A percentile compares a stretch with the other conserved stretches of the same genome.
Evolutionary conservation across 306 rosid species (phyloP).

Genomic region (Crataegus laevigata): DNA sequence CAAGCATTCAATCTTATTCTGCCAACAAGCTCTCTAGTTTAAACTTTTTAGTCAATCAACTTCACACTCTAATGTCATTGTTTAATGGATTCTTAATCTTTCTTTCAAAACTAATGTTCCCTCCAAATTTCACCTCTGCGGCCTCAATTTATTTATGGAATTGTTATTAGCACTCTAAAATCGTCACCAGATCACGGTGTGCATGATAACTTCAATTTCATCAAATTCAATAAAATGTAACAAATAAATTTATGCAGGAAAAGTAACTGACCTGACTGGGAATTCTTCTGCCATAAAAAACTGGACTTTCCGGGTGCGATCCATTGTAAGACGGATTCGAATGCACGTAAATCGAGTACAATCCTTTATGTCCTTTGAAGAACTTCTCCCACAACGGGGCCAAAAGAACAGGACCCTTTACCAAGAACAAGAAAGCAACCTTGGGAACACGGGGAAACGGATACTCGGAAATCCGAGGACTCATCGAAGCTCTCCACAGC

Average conservation of each 20-base stretch:
- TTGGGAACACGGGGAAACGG: constrained; percentile 61
- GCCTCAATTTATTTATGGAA: background rate
- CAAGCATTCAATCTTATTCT: background rate
- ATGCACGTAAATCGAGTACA: constrained; percentile 72
- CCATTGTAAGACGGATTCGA: constrained; percentile 68
- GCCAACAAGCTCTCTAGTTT: background rate
- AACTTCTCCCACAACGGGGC: constrained; percentile 83
- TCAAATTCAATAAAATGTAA: no score
- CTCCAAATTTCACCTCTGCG: background rate
- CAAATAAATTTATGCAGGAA: background rate
- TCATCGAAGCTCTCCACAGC: constrained; percentile 83
- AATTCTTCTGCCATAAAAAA: constrained; percentile 55
- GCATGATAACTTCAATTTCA: background rate
- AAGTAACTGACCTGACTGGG: constrained; percentile 70
- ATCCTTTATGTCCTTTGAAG: constrained; percentile 64
- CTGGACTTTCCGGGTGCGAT: constrained; percentile 45
- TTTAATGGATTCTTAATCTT: background rate
- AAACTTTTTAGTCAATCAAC: background rate
- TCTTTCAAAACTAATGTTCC: background rate
- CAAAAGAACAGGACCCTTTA: constrained; percentile 59
- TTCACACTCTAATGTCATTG: background rate
- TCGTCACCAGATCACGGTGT: background rate
- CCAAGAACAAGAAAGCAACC: constrained; percentile 83
- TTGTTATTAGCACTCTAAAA: background rate
- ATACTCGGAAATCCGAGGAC: constrained; percentile 32